phyloP scores from a whole-genome alignment of 2,329 filamentous ascomycete genomes.

The Bretziella fagacearum region DNA sequence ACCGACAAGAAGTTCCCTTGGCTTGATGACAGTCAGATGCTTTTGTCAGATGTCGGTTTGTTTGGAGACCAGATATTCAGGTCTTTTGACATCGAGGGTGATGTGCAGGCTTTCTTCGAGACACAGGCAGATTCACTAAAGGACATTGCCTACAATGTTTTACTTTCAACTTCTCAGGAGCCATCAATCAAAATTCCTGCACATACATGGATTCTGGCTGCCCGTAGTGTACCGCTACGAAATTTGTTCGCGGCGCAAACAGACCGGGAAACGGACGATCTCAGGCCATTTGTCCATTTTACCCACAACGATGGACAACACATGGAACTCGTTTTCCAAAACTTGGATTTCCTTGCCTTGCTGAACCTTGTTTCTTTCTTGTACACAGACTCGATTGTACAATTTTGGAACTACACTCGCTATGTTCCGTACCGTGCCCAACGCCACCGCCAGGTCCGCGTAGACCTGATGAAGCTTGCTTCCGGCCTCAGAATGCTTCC shows the following conservation, averaged over 20 bases:
- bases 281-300: neutral
- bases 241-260: neutral
- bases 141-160: slow-evolving; percentile 27
- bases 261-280: neutral
- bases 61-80: slow-evolving; percentile 38
- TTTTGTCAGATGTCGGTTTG: slow-evolving; percentile 29
- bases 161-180: slow-evolving; percentile 37
- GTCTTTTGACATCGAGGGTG: slow-evolving; percentile 48
- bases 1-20: slow-evolving; percentile 25
- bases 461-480: slow-evolving; percentile 76
- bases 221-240: slow-evolving; percentile 33
- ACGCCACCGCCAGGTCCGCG: slow-evolving; percentile 63
- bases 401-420: slow-evolving; percentile 70
- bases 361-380: slow-evolving; percentile 64
- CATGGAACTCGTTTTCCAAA: slow-evolving; percentile 33
- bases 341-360: slow-evolving; percentile 59
- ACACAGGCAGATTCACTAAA: slow-evolving; percentile 22
- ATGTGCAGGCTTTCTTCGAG: slow-evolving; percentile 36
- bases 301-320: neutral
- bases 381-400: slow-evolving; percentile 65
- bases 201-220: slow-evolving; percentile 65
- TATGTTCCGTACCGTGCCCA: slow-evolving; percentile 47
- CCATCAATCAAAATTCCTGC: slow-evolving; percentile 61
- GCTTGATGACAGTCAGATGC: slow-evolving; percentile 24
- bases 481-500: slow-evolving; percentile 50